Conservation (phyloP, 805 yeast species). For the Metschnikowia picachoensis region DNA sequence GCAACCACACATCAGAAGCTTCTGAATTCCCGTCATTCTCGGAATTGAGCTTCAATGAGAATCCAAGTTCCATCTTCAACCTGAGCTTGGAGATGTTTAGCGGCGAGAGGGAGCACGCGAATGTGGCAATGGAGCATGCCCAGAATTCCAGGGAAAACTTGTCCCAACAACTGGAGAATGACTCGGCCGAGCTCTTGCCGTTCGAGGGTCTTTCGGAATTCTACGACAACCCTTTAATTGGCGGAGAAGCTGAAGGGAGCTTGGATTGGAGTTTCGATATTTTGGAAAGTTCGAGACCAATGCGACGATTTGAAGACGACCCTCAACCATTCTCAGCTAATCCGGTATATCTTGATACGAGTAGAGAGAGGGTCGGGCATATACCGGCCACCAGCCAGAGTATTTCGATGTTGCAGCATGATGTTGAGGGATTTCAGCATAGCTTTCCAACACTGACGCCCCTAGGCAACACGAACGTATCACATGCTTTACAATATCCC, state of each 20-base stretch:
- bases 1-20: slow-evolving; percentile 2
- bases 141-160: not conserved
- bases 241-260: slow-evolving; percentile 1
- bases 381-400: not conserved
- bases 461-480: not conserved
- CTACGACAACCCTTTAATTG: not conserved
- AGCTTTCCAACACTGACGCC: not conserved
- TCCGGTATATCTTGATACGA: not conserved
- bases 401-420: not conserved
- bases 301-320: not conserved
- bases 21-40: slow-evolving; percentile 6
- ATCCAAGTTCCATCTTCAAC: slow-evolving; percentile 3
- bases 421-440: not conserved
- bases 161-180: not conserved
- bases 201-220: not conserved
- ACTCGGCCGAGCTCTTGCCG: not conserved
- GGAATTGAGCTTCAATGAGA: slow-evolving; percentile 1
- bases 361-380: not conserved
- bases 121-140: not conserved
- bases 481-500: too few species aligned
- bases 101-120: not conserved
- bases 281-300: not conserved
- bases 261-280: slow-evolving; percentile 6
- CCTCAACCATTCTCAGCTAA: not conserved
- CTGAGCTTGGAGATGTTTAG: slow-evolving; percentile 4